phyloP scores from a whole-genome alignment of 768 basidiomycete genomes.

The Hirschioporus abietinus region DNA sequence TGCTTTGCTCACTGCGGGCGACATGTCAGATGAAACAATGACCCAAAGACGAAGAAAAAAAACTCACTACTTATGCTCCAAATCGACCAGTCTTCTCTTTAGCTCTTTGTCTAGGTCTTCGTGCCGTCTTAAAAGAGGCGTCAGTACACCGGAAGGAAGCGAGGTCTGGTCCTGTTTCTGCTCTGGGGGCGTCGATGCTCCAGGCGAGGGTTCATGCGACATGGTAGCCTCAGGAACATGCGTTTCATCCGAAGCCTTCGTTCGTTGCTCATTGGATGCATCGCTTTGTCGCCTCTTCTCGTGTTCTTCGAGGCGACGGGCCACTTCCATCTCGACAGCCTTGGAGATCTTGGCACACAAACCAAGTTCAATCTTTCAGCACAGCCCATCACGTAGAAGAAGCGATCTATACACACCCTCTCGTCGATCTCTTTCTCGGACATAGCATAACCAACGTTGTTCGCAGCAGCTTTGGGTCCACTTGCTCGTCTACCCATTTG shows the following conservation, averaged over 20 bases:
- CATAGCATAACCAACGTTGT: constrained; percentile 20
- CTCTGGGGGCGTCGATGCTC: constrained; percentile 1
- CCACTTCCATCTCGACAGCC: constrained; percentile 71
- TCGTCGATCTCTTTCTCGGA: constrained; percentile 74
- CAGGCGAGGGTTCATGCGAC: not conserved
- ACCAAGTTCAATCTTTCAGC: not conserved
- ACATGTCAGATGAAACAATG: constrained; percentile 6
- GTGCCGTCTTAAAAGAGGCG: constrained; percentile 58
- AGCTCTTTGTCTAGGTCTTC: constrained; percentile 67
- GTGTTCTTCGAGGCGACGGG: constrained; percentile 48
- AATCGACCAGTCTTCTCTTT: constrained; percentile 55
- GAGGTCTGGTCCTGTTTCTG: constrained; percentile 10
- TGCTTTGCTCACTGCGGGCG: constrained; percentile 48
- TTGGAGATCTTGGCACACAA: constrained; percentile 49
- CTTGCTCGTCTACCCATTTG: not conserved
- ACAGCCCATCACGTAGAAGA: constrained; percentile 6
- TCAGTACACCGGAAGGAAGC: constrained; percentile 47
- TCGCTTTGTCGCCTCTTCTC: constrained; percentile 15
- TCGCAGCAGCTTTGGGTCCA: not conserved
- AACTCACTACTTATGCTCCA: constrained; percentile 70
- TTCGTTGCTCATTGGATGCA: not conserved
- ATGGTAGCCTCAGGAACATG: not conserved
- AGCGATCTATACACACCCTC: constrained; percentile 38
- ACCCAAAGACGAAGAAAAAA: constrained; percentile 7
- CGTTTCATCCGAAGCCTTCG: not conserved